A percentile compares a stretch with the other conserved stretches of the same genome.
These are phyloP conservation scores for Nicotiana paniculata DNA, from an alignment of 257 asterid genomes.

Conservation along the genomic window DNA sequence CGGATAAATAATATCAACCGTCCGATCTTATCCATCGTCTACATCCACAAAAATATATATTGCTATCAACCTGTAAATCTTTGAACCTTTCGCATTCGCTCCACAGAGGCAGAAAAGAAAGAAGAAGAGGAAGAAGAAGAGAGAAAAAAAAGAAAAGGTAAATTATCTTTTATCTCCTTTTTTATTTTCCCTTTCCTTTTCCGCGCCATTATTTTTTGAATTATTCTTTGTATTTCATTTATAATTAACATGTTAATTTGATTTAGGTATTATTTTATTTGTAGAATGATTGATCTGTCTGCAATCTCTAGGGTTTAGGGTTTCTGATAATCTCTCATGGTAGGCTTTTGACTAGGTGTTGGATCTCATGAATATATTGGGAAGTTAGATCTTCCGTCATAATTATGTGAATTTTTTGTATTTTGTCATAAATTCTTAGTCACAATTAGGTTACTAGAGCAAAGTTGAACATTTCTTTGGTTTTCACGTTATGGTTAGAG, in stretches of 20 bases:
- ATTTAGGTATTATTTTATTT: not conserved
- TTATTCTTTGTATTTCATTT: not conserved
- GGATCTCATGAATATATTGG: not conserved
- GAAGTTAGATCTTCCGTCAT: too few species aligned
- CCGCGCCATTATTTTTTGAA: not conserved
- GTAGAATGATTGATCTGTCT: not conserved
- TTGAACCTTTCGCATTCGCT: constrained; percentile 8
- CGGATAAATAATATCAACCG: constrained; percentile 36
- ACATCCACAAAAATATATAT: constrained; percentile 29
- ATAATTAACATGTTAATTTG: not conserved
- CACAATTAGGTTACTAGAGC: not conserved
- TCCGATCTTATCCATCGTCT: constrained; percentile 21
- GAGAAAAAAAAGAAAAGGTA: not conserved
- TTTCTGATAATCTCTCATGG: not conserved
- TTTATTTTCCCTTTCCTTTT: not conserved
- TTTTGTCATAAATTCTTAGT: not conserved
- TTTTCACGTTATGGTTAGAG: not conserved
- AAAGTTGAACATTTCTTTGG: not conserved
- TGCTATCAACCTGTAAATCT: not conserved
- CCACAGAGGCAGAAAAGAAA: not conserved
- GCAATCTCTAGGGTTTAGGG: constrained; percentile 8
- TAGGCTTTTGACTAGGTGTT: not conserved
- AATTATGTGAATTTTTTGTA: not conserved
- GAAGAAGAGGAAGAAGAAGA: not conserved
- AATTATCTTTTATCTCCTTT: not conserved